Conservation (phyloP, 1,284 basidiomycete genomes). For the Pseudozyma sp. region DNA sequence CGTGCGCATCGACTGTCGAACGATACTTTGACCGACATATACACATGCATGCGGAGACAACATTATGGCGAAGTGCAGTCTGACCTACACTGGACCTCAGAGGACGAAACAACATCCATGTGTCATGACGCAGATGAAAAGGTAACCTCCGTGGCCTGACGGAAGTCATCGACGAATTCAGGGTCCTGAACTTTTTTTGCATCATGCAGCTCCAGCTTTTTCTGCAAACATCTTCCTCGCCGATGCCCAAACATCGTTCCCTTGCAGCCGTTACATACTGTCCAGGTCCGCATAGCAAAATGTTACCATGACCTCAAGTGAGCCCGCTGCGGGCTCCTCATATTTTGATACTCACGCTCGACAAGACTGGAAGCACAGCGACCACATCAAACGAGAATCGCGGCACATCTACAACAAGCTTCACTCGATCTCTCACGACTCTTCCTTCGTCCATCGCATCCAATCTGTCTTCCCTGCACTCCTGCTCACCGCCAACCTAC, state of each 20-base stretch:
- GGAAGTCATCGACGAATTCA: neutral
- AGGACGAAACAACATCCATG: too few relatives aligned
- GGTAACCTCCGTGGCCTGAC: too few relatives aligned
- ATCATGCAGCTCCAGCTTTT: neutral
- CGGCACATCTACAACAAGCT: conserved; percentile 52
- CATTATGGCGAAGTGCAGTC: too few relatives aligned
- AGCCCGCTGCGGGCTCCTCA: neutral
- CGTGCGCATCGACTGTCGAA: too few relatives aligned
- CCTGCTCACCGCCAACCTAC: conserved; percentile 78
- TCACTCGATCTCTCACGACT: conserved; percentile 29
- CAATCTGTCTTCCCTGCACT: conserved; percentile 15
- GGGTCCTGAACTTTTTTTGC: conserved; percentile 21
- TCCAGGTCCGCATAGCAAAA: neutral
- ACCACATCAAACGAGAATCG: conserved; percentile 40
- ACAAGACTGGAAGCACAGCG: conserved; percentile 32
- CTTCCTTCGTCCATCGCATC: conserved; percentile 25
- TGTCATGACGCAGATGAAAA: too few relatives aligned
- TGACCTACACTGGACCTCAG: too few relatives aligned
- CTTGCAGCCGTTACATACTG: too few relatives aligned
- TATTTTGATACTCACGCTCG: neutral
- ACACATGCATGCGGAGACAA: too few relatives aligned
- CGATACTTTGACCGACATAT: too few relatives aligned
- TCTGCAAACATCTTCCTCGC: neutral
- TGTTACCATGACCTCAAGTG: conserved; percentile 25
- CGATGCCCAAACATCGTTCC: too few relatives aligned